These are phyloP conservation scores for Gaultheria prostrata DNA, from an alignment of 148 eudicot species.

Conservation along the genomic window DNA sequence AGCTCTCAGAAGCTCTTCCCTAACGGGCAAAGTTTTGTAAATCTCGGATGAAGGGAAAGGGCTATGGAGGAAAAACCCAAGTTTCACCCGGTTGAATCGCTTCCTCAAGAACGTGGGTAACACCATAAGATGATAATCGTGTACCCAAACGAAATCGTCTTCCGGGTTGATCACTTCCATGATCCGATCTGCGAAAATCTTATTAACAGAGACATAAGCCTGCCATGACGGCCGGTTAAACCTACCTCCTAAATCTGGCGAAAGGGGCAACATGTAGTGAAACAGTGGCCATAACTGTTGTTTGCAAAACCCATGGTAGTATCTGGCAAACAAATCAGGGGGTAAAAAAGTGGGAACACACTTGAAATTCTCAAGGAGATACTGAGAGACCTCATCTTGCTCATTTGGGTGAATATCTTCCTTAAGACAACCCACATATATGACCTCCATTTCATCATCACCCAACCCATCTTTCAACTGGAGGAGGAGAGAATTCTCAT, in stretches of 20 bases:
- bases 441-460: conserved; percentile 36
- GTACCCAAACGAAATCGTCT: conserved; percentile 51
- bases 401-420: conserved; percentile 49
- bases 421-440: conserved; percentile 50
- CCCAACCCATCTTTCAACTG: conserved; percentile 44
- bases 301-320: conserved; percentile 47
- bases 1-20: conserved; percentile 48
- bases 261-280: conserved; percentile 49
- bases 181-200: conserved; percentile 52
- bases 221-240: conserved; percentile 46
- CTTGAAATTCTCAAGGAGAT: conserved; percentile 37
- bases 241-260: conserved; percentile 48
- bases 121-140: conserved; percentile 50
- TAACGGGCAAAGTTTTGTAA: conserved; percentile 43
- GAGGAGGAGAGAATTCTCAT: conserved; percentile 32
- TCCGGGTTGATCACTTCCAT: conserved; percentile 57
- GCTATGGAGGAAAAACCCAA: conserved; percentile 49
- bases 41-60: conserved; percentile 52
- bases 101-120: conserved; percentile 54
- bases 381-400: conserved; percentile 46
- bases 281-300: conserved; percentile 52
- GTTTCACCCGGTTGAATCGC: conserved; percentile 43
- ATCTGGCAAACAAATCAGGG: conserved; percentile 33
- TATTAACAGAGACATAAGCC: conserved; percentile 50
- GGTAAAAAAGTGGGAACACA: conserved; percentile 49